Evolutionary conservation across 106 monocot genomes (phyloP).

Genomic region (Vanilla planifolia): DNA sequence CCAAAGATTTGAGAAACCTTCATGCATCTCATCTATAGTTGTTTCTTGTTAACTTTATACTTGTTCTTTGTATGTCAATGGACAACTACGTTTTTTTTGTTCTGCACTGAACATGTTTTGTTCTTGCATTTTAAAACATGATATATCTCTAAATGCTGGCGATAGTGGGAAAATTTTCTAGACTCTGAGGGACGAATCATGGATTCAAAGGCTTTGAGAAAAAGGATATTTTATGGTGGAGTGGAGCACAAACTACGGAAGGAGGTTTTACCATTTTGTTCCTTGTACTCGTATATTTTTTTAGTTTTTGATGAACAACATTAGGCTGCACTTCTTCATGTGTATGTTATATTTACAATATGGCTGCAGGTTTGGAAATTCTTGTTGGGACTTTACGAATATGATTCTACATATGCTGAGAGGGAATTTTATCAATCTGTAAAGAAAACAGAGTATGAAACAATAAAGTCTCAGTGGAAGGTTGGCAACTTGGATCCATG

Average conservation of each 20-base stretch:
- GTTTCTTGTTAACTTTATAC: no score
- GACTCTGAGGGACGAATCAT: constrained; percentile 74
- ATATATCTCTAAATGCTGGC: background rate
- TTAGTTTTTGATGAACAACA: no score
- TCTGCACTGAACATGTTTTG: background rate
- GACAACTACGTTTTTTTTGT: no score
- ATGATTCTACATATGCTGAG: constrained; percentile 72
- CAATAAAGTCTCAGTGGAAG: constrained; percentile 73
- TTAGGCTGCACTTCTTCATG: background rate
- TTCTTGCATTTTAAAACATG: background rate
- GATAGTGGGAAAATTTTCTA: constrained; percentile 63
- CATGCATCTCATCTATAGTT: no score
- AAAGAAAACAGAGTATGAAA: constrained; percentile 57
- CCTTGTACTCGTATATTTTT: background rate
- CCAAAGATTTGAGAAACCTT: no score
- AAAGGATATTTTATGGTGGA: constrained; percentile 95
- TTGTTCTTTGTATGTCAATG: no score
- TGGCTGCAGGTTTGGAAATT: constrained; percentile 51
- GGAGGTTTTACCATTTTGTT: constrained; percentile 38
- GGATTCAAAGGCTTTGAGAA: constrained; percentile 78
- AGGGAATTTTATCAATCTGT: constrained; percentile 51
- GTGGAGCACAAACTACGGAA: constrained; percentile 67
- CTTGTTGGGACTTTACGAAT: constrained; percentile 52
- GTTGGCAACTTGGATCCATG: no score
- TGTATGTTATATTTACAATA: background rate